Base-by-base conservation (phyloP, 331 rosid species). In the Stylosanthes scabra region DNA sequence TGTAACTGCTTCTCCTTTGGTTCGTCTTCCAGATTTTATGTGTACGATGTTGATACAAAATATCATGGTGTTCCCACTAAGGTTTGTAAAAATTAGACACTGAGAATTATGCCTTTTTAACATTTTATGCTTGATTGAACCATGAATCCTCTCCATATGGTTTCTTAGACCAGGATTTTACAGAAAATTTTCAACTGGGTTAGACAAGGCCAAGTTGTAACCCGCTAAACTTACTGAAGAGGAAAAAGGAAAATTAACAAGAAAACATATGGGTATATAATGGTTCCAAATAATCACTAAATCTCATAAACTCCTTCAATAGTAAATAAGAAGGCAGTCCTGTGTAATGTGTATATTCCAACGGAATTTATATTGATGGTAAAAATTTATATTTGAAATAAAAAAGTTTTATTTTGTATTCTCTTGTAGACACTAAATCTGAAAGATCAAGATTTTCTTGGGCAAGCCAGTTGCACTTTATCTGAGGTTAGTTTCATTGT, bases 391-490 rank as follows among this genome's bases (percentile, higher is more conserved):
- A n/a, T n/a, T n/a, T n/a, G n/a, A n/a, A n/a, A n/a, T n/a, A n/a
- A n/a, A 13, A 20, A 20, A 20, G 25, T n/a, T 28, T 50, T 63
- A 45, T 45, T 54, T 8, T 31, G 8, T 51, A 4, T 71, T 14
- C 51, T 69, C 16, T 59, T 81, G 83, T 83, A 93, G 98, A 60
- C 80, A 40, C 74, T 93, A 79, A 85, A 80, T 54, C 72, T 88
- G 86, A 66, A 77, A 54, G 94, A 89, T 81, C 97, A 93, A 71
- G 96, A 93, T 1, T 93, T 93, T 80, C 88, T 93, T 52, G 98
- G 98, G 46, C 85, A 85, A 80, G 88, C 93, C 15, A 81, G 51
- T 69, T 91, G 98, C 78, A 78, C 54, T 46, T 85, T 93, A 67
- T 89, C 98, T 55, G 96, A 91, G 96, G 97, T 91, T 59, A 78